Conservation (phyloP, 352 stramenopile genomes). For the Plasmopara halstedii region DNA sequence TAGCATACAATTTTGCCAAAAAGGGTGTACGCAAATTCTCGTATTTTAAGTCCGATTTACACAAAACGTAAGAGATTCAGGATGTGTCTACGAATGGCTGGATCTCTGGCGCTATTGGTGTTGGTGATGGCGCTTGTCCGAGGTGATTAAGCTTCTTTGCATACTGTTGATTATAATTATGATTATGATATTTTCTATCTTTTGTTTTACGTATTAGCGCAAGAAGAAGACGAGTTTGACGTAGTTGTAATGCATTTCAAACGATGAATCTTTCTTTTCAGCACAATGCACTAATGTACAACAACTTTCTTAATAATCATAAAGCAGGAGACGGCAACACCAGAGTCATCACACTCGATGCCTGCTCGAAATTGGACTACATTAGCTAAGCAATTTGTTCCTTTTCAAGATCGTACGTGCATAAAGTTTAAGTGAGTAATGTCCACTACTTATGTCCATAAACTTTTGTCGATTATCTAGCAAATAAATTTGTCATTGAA, state of each 20-base stretch:
- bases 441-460: no score
- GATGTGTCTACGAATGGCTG: conserved; percentile 27
- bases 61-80: no score
- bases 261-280: no score
- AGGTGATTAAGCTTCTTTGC: conserved; percentile 3
- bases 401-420: conserved; percentile 31
- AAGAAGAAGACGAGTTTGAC: conserved; percentile 48
- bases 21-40: no score
- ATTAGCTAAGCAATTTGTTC: conserved; percentile 26
- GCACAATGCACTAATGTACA: no score
- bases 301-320: neutral
- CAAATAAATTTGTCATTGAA: conserved; percentile 45
- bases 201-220: conserved; percentile 13
- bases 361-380: conserved; percentile 13
- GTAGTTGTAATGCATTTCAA: conserved; percentile 14
- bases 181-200: neutral
- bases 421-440: no score
- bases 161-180: neutral
- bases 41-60: no score
- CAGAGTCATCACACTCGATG: conserved; percentile 4
- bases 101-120: conserved; percentile 21
- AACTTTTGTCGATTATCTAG: conserved; percentile 16
- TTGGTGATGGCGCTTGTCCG: conserved; percentile 20
- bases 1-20: no score
- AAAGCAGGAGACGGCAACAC: conserved; percentile 6